Conservation (phyloP, 2,329 filamentous ascomycete genomes). For the Tolypocladium tundrense region DNA sequence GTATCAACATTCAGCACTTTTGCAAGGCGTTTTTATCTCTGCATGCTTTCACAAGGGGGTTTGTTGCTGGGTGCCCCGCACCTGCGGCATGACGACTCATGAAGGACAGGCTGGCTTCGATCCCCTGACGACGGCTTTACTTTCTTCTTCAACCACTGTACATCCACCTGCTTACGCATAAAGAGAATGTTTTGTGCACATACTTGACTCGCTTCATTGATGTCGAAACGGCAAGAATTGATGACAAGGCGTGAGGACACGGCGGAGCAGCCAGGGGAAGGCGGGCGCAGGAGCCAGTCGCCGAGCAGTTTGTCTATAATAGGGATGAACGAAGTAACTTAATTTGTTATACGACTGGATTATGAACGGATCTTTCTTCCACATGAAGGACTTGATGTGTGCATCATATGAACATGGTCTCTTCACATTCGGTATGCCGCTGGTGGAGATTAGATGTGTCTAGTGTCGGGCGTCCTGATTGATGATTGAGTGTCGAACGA, state of each 20-base stretch:
- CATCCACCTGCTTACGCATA: not conserved
- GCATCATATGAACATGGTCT: not conserved
- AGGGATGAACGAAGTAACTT: not conserved
- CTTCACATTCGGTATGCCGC: too few relatives aligned
- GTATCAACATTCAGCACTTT: not conserved
- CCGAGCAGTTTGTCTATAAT: not conserved
- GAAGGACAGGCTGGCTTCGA: constrained; percentile 6
- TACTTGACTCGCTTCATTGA: not conserved
- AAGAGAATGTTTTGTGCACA: not conserved
- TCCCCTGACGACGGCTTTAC: not conserved
- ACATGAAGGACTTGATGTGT: not conserved
- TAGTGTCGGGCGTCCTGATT: not conserved
- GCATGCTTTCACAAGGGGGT: not conserved
- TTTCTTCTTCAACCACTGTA: not conserved
- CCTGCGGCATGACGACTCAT: constrained; percentile 13
- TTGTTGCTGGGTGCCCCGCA: not conserved
- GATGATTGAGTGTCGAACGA: not conserved
- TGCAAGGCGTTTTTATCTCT: not conserved
- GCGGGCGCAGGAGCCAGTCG: not conserved
- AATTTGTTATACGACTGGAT: not conserved
- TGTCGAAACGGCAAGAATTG: too few relatives aligned
- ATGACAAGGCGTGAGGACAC: not conserved
- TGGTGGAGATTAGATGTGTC: not conserved
- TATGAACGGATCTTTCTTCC: not conserved
- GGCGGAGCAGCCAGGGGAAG: not conserved